Percentiles rank a stretch among this genome's conserved stretches.
Conservation (phyloP, 768 basidiomycete genomes). For the Phaeotremella fagi region DNA sequence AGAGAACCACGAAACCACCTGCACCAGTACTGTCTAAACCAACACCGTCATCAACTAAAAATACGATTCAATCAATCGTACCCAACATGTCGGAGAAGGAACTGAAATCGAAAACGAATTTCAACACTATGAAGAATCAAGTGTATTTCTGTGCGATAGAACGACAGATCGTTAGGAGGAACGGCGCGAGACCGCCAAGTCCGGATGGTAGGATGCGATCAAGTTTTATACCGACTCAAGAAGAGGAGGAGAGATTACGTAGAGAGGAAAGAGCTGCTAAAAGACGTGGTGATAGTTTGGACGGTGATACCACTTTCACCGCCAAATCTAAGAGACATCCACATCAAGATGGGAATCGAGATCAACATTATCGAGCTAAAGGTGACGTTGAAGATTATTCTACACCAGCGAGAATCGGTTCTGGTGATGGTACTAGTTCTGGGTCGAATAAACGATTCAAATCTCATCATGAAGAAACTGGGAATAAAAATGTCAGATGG, state of each 20-base stretch:
- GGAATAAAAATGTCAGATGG: constrained; percentile 39
- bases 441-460: constrained; percentile 28
- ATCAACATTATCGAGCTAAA: neutral
- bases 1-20: constrained; percentile 15
- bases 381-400: constrained; percentile 46
- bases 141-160: constrained; percentile 47
- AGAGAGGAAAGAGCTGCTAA: constrained; percentile 30
- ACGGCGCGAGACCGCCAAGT: constrained; percentile 40
- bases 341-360: neutral
- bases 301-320: neutral
- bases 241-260: constrained; percentile 32
- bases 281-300: constrained; percentile 20
- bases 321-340: neutral
- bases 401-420: constrained; percentile 32
- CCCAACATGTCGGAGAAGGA: constrained; percentile 44
- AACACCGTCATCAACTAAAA: neutral
- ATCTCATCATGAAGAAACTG: neutral
- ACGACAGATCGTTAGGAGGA: constrained; percentile 39
- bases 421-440: too few species aligned
- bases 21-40: too few species aligned
- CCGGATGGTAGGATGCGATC: constrained; percentile 45
- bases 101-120: constrained; percentile 38
- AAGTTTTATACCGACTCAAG: constrained; percentile 29
- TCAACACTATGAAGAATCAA: constrained; percentile 45
- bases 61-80: constrained; percentile 5